Conservation (phyloP, 2,329 filamentous ascomycete species). For the Penicillium sp. region DNA sequence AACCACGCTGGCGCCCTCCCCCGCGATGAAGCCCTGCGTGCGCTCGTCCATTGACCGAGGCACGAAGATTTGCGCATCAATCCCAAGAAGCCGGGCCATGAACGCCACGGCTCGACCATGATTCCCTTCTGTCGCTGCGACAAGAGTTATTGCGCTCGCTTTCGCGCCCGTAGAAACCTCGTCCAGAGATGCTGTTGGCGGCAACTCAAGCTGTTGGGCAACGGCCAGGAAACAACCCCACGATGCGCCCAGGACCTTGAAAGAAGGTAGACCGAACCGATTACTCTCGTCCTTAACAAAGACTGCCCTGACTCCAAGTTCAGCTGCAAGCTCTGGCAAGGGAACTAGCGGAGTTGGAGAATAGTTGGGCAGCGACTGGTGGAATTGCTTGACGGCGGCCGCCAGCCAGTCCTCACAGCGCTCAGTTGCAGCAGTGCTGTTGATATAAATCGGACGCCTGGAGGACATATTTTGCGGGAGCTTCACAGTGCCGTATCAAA, state of each 20-base stretch:
- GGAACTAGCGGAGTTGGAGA: constrained; percentile 56
- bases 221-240: constrained; percentile 69
- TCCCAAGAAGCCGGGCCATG: constrained; percentile 63
- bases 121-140: constrained; percentile 74
- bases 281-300: constrained; percentile 71
- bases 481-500: background rate
- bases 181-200: constrained; percentile 47
- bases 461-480: constrained; percentile 15
- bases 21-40: constrained; percentile 58
- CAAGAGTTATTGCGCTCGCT: constrained; percentile 46
- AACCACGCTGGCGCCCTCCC: constrained; percentile 64
- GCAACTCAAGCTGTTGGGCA: constrained; percentile 46
- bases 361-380: constrained; percentile 61
- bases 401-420: constrained; percentile 14
- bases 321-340: constrained; percentile 57
- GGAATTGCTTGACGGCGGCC: constrained; percentile 49
- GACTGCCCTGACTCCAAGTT: constrained; percentile 60
- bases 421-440: constrained; percentile 22
- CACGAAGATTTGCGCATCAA: constrained; percentile 64
- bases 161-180: constrained; percentile 43
- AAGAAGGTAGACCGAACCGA: constrained; percentile 70
- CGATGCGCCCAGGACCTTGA: constrained; percentile 79
- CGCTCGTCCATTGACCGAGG: constrained; percentile 58
- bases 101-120: constrained; percentile 72
- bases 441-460: constrained; percentile 32